A percentile compares a stretch with the other conserved stretches of the same genome.
Evolutionary conservation across 2,329 filamentous ascomycete species (phyloP).

Genomic region (Fusarium succisae): DNA sequence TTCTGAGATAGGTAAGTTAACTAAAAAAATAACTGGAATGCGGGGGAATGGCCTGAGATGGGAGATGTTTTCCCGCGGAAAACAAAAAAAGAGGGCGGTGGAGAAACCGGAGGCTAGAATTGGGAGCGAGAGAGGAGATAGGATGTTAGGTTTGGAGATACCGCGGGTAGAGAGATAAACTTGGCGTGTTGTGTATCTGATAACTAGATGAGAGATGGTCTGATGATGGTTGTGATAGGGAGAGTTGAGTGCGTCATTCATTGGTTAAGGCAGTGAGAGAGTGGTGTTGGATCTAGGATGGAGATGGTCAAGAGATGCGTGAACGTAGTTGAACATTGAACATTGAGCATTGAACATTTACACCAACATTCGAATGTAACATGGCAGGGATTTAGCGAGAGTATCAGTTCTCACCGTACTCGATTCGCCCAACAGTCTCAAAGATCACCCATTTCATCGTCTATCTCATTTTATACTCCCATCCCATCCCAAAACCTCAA

Average conservation of each 20-base stretch:
- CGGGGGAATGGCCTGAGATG: conserved; percentile 10
- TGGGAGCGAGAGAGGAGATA: conserved; percentile 30
- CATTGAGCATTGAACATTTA: neutral
- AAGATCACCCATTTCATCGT: neutral
- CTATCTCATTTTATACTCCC: conserved; percentile 13
- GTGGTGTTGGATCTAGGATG: neutral
- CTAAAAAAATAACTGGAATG: conserved; percentile 7
- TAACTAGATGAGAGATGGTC: neutral
- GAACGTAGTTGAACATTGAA: neutral
- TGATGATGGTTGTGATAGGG: neutral
- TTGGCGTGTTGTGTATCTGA: conserved; percentile 9
- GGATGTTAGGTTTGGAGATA: conserved; percentile 19
- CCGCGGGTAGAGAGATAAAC: neutral
- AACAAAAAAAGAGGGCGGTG: conserved; percentile 7
- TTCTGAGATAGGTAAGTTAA: conserved; percentile 6
- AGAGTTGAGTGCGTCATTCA: conserved; percentile 2
- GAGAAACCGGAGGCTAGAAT: conserved; percentile 15
- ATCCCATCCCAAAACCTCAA: neutral
- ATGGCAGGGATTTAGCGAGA: neutral
- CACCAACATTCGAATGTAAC: neutral
- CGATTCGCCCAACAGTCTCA: neutral
- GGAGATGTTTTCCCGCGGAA: conserved; percentile 26
- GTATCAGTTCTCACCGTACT: neutral
- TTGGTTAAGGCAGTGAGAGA: neutral
- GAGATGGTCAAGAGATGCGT: neutral